Base-by-base conservation (phyloP, 495 filamentous ascomycete species). In the Xylaria palmicola region DNA sequence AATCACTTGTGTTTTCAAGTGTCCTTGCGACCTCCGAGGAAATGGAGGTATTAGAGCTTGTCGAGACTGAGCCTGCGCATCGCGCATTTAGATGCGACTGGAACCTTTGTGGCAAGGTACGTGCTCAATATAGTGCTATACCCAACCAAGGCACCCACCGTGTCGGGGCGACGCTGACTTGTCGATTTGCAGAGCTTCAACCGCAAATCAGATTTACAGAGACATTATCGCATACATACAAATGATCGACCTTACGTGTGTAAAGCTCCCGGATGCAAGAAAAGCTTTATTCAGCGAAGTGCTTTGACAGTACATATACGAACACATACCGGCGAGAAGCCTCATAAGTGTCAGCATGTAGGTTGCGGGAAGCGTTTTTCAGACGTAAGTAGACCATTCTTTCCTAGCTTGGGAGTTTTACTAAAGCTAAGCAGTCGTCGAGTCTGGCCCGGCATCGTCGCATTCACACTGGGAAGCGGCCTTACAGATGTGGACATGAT, bases 271-370 rank as follows among this genome's bases (percentile, higher is more conserved):
- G 86, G 83, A 22, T 96, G 91, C 74, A 87, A 86, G 30, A 95
- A 96, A 77, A 90, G 88, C 69, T 96, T 96, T 76, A 94, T 95
- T 68, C 91, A 96, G 66, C 81, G 91, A 62, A 93, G 90, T 76
- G 91, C 91, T 39, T 75, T 95, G 69, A 93, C 90, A 0, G 91
- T 94, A 20, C 91, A 96, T 70, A 89, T 86, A 45, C 85, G 91
- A 52, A 93, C 90, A 22, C 91, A 96, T 68, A 96, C 90, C 3
- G 90, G 91, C 50, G 91, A 95, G 73, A 96, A 96, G 72, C 91
- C 91, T 45, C 91, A 96, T 72, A 81, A 87, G 59, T 96, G 91
- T 72, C 84, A 90, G 67, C 85, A 90, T 65, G 75, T 83, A 48
- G 89, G 86, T n/a, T 96, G 91, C 70, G 85, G 83, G 30, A 96